Conservation (phyloP, 192 early-diverging fungal genomes). For the Chytriomyces hyalinus region DNA sequence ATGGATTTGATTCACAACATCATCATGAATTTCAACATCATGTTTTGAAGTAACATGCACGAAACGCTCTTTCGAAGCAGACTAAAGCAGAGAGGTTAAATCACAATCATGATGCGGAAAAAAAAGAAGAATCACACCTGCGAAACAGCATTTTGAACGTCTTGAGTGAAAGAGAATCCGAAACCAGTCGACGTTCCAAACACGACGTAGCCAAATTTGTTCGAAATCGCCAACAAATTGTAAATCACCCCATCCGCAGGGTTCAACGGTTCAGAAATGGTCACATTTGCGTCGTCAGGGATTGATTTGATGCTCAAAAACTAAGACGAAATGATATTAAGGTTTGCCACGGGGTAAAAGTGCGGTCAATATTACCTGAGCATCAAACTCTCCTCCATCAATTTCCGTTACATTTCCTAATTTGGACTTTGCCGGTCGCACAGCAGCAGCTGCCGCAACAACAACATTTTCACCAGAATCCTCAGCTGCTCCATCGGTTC, state of each 20-base stretch:
- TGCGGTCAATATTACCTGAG: too few relatives aligned
- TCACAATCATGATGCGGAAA: background rate
- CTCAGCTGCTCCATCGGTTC: too few relatives aligned
- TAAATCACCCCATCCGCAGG: constrained; percentile 7
- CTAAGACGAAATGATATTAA: too few relatives aligned
- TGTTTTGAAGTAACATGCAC: background rate
- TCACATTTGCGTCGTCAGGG: constrained; percentile 3
- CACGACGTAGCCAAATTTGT: constrained; percentile 35
- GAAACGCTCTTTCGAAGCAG: constrained; percentile 4
- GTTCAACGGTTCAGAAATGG: background rate
- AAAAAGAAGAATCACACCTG: constrained; percentile 6
- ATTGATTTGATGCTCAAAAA: constrained; percentile 4
- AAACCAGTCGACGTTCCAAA: constrained; percentile 29
- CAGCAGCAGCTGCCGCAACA: too few relatives aligned
- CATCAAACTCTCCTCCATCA: too few relatives aligned
- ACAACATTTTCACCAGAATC: too few relatives aligned
- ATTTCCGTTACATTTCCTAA: too few relatives aligned
- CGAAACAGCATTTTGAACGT: constrained; percentile 7
- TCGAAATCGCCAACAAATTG: constrained; percentile 28
- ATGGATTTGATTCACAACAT: constrained; percentile 23
- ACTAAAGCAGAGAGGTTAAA: background rate
- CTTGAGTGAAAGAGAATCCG: constrained; percentile 23
- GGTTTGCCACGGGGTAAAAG: too few relatives aligned
- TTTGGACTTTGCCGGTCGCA: too few relatives aligned
- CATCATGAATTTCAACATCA: background rate